phyloP scores from a whole-genome alignment of 1,284 basidiomycete species.

The Athelia psychrophila region DNA sequence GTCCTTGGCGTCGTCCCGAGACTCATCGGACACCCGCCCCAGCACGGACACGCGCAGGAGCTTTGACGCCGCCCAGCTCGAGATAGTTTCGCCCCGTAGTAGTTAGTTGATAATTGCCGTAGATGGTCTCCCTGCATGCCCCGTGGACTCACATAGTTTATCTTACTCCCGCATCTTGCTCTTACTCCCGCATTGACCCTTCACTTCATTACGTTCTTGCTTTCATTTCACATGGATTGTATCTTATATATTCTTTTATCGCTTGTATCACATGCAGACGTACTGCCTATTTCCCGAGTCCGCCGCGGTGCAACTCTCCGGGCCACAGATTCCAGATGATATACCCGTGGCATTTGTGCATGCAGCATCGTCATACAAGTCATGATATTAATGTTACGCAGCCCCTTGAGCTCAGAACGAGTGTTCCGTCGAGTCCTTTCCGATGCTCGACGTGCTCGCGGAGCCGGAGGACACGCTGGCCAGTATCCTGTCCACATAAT shows the following conservation, averaged over 20 bases:
- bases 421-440: constrained; percentile 86
- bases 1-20: constrained; percentile 30
- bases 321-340: too few species aligned
- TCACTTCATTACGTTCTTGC: neutral
- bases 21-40: constrained; percentile 24
- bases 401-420: too few species aligned
- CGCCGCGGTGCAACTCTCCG: too few species aligned
- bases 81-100: constrained; percentile 43
- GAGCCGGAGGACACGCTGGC: constrained; percentile 79
- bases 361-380: too few species aligned
- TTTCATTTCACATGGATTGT: neutral
- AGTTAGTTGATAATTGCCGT: neutral
- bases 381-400: too few species aligned
- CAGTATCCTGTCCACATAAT: constrained; percentile 81
- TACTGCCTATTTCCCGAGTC: too few species aligned
- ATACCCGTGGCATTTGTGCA: too few species aligned
- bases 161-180: too few species aligned
- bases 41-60: constrained; percentile 26
- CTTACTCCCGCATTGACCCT: neutral
- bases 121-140: neutral
- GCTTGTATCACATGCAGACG: neutral
- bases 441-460: constrained; percentile 77
- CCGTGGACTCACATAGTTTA: neutral
- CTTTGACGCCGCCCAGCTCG: constrained; percentile 46
- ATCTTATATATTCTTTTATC: constrained; percentile 1